Percentiles rank a stretch among this genome's conserved stretches.
phyloP scores from a whole-genome alignment of 2,329 filamentous ascomycete genomes.

The Byssothecium circinans region DNA sequence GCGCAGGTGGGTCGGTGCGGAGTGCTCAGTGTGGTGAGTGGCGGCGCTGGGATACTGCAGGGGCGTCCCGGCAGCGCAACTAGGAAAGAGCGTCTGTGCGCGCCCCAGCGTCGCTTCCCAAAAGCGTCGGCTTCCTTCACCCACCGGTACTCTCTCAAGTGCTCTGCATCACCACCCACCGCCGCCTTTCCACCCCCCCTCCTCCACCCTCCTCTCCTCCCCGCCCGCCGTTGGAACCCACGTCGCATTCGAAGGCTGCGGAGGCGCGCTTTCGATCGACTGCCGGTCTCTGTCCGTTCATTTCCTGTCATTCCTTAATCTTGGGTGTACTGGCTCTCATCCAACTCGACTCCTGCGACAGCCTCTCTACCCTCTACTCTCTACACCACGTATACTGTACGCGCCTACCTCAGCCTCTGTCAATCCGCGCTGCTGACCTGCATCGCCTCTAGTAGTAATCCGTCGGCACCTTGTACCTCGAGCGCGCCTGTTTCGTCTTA shows the following conservation, averaged over 20 bases:
- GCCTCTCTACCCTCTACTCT: background rate
- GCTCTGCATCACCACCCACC: slow-evolving; percentile 23
- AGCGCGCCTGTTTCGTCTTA: slow-evolving; percentile 45
- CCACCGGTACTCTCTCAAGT: slow-evolving; percentile 16
- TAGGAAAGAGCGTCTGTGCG: slow-evolving; percentile 9
- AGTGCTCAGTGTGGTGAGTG: no score
- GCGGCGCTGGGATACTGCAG: background rate
- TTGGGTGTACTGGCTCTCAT: slow-evolving; percentile 43
- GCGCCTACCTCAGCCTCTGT: slow-evolving; percentile 12
- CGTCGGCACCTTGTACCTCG: slow-evolving; percentile 37
- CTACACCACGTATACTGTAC: slow-evolving; percentile 27
- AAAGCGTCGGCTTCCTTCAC: slow-evolving; percentile 18
- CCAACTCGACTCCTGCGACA: slow-evolving; percentile 15
- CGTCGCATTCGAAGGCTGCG: slow-evolving; percentile 33
- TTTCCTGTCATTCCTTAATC: slow-evolving; percentile 44
- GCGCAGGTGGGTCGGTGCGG: no score
- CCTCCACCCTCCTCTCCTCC: slow-evolving; percentile 16
- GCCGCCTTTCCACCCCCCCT: slow-evolving; percentile 19
- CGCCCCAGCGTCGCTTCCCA: slow-evolving; percentile 19
- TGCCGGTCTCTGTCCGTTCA: slow-evolving; percentile 43
- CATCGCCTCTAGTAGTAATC: slow-evolving; percentile 32
- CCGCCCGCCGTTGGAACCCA: slow-evolving; percentile 29
- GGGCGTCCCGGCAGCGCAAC: background rate
- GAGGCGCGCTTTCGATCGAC: slow-evolving; percentile 28
- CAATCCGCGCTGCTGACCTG: slow-evolving; percentile 35